A percentile compares a stretch with the other conserved stretches of the same genome.
These are phyloP conservation scores for Triticum turgidum DNA, from an alignment of 176 grass and related monocot species.

Conservation along the genomic window DNA sequence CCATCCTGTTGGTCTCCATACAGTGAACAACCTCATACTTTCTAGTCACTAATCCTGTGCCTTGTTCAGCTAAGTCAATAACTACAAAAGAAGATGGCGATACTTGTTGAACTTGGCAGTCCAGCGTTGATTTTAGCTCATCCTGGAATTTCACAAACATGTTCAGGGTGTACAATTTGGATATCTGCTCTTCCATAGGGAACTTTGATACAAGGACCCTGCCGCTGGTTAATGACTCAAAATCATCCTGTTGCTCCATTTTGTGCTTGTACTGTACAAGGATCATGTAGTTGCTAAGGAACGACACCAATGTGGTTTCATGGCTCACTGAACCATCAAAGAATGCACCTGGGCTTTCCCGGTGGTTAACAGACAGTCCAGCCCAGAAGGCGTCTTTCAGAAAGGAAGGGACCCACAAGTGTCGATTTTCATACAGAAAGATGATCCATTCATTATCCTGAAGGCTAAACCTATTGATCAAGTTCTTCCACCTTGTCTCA, in stretches of 20 bases:
- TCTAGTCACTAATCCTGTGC: constrained; percentile 42
- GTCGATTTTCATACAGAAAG: constrained; percentile 66
- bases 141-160: constrained; percentile 72
- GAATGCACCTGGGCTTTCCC: constrained; percentile 42
- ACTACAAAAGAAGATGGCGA: constrained; percentile 56
- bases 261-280: constrained; percentile 59
- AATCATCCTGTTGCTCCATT: constrained; percentile 62
- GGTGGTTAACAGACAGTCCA: constrained; percentile 49
- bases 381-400: constrained; percentile 72
- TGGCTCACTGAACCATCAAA: constrained; percentile 54
- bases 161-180: constrained; percentile 61
- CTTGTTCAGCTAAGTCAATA: constrained; percentile 50
- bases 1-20: constrained; percentile 47
- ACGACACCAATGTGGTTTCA: constrained; percentile 50
- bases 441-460: constrained; percentile 59
- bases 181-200: constrained; percentile 71
- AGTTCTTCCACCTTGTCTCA: constrained; percentile 62
- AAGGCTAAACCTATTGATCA: constrained; percentile 47
- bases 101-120: constrained; percentile 55
- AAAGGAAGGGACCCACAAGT: constrained; percentile 67
- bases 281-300: constrained; percentile 51
- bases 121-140: constrained; percentile 57
- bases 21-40: constrained; percentile 65
- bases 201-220: constrained; percentile 54
- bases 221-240: constrained; percentile 46